These are phyloP conservation scores for Aurifilum marmelostoma DNA, from an alignment of 2,329 filamentous ascomycete genomes.

Conservation along the genomic window DNA sequence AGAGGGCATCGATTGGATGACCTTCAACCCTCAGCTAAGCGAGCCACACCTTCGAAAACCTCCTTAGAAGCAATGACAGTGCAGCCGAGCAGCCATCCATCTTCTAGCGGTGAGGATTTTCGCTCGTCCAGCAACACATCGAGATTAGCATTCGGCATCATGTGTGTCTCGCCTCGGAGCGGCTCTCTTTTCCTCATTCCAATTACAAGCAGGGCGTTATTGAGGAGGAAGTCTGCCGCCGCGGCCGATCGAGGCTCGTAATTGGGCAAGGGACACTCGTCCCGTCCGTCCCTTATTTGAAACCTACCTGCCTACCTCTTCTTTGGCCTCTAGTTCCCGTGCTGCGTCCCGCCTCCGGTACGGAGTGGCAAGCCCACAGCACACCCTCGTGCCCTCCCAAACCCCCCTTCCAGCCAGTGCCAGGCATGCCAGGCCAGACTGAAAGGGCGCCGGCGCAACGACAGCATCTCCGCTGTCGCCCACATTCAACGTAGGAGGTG, in stretches of 20 bases:
- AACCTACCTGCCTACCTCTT: not conserved
- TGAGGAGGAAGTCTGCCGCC: too few species aligned
- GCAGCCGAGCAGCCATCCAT: not conserved
- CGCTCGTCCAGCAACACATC: not conserved
- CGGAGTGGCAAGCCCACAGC: not conserved
- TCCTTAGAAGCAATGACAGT: not conserved
- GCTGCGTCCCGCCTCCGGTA: not conserved
- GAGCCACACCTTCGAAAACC: not conserved
- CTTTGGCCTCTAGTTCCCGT: not conserved
- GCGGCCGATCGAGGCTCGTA: not conserved
- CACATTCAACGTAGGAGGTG: not conserved
- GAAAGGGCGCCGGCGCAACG: not conserved
- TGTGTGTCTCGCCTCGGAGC: not conserved
- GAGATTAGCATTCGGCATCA: not conserved
- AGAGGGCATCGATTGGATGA: too few species aligned
- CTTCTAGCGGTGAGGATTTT: not conserved
- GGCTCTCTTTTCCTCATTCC: not conserved
- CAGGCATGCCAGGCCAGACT: not conserved
- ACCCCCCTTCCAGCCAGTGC: too few species aligned
- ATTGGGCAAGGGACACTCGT: not conserved
- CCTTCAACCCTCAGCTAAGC: not conserved
- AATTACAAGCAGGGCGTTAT: not conserved
- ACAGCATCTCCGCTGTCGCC: not conserved
- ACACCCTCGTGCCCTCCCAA: not conserved
- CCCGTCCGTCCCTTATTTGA: not conserved